Base-by-base conservation (phyloP, 2,329 filamentous ascomycete species). In the Dryadomyces quercivorus region DNA sequence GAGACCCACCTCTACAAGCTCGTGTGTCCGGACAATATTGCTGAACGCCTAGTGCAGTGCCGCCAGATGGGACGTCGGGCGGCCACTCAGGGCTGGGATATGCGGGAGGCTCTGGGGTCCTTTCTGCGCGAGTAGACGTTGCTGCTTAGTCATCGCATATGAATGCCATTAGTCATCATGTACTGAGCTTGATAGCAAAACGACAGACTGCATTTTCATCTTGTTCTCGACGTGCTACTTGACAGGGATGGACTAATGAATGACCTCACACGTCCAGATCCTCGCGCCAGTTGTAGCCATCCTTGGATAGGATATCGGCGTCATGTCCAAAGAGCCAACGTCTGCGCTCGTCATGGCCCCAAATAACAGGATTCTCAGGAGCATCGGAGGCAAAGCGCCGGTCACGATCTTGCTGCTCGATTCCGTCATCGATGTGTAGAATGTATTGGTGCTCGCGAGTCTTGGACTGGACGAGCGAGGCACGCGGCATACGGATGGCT, bases 271-370 rank as follows among this genome's bases (percentile, higher is more conserved):
- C n/a, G n/a, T n/a, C n/a, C n/a, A n/a, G n/a, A n/a, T n/a, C 45
- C 22, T 47, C 21, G 7, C 22, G 45, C 45, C 45, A 47, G 45
- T 47, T 47, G 45, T 47, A 20, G 12, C 45, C 45, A 20, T 47
- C 45, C 15, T 47, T 47, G 22, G 22, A 15, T 12, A 47, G 21
- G 21, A 47, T 21, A 16, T 62, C 60, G 2, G 61, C 61, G 49
- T 63, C 62, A 26, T 63, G 60, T 26, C 59, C 56, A 45, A 62
- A 63, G 4, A 67, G 63, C 47, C 67, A 71, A 52, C 70, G 68
- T 56, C 67, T 65, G 50, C 63, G 69, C 16, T 67, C 58, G 2
- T 56, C 47, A 16, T 53, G 54, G 13, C 59, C 61, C 63, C 61
- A 62, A 54, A 62, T 63, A 7, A 64, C 55, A 0, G 61, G 59